These are phyloP conservation scores for Samsoniella hepiali DNA, from an alignment of 2,329 filamentous ascomycete genomes.

Conservation along the genomic window DNA sequence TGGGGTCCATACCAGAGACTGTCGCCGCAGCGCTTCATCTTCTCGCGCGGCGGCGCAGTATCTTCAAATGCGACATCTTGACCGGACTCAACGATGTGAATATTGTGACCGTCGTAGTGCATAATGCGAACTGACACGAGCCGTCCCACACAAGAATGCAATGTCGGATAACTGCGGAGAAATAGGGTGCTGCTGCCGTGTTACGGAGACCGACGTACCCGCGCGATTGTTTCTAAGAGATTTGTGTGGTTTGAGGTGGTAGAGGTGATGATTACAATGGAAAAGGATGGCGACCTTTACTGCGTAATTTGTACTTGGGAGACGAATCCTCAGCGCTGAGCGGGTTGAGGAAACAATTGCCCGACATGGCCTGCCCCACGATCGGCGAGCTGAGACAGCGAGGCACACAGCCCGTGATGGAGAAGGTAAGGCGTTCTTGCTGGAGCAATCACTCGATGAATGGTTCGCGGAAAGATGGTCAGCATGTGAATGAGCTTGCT, in stretches of 20 bases:
- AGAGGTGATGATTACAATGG: not conserved
- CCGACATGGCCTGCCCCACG: not conserved
- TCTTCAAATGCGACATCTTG: conserved; percentile 9
- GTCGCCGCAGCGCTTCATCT: conserved; percentile 17
- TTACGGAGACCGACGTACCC: too few species aligned
- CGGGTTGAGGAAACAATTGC: not conserved
- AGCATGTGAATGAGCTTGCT: not conserved
- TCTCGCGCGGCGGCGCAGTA: conserved; percentile 5
- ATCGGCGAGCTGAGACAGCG: conserved; percentile 8
- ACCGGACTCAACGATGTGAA: conserved; percentile 16
- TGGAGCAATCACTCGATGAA: not conserved
- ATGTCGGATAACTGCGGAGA: not conserved
- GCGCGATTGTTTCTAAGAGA: not conserved
- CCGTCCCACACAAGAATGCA: not conserved
- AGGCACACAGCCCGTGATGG: conserved; percentile 3
- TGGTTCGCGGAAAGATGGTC: not conserved
- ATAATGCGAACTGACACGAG: not conserved
- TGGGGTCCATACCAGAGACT: conserved; percentile 13
- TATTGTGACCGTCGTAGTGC: conserved; percentile 1
- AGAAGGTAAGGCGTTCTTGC: not conserved
- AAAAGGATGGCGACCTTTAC: too few species aligned
- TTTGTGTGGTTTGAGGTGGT: not conserved
- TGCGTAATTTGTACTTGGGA: too few species aligned
- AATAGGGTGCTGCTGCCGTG: not conserved
- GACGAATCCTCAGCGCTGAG: not conserved